Percentiles rank a stretch among this genome's conserved stretches.
These are phyloP conservation scores for Beauveria asiatica DNA, from an alignment of 2,329 filamentous ascomycete species.

Conservation along the genomic window DNA sequence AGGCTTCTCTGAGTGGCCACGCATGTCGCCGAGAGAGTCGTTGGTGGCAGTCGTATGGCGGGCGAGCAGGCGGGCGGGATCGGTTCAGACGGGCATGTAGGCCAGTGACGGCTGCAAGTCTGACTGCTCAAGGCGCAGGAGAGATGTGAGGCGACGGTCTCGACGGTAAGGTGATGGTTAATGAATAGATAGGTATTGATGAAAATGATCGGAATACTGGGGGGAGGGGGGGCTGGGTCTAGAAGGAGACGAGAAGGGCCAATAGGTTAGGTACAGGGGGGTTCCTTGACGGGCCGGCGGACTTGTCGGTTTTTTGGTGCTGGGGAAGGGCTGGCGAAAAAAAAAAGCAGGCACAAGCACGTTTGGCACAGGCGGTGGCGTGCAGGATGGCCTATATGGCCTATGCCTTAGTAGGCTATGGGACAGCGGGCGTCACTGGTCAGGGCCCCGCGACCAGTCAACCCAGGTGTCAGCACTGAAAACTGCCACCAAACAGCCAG, in stretches of 20 bases:
- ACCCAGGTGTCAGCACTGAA: neutral
- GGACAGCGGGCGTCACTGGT: neutral
- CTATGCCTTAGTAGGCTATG: no score
- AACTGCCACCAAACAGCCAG: neutral
- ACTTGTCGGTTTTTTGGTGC: neutral
- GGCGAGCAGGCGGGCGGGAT: neutral
- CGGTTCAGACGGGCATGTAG: neutral
- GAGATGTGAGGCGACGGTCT: neutral
- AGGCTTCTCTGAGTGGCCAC: slow-evolving; percentile 6
- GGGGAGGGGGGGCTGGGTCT: slow-evolving; percentile 1
- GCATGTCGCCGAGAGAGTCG: slow-evolving; percentile 1
- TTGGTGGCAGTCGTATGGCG: slow-evolving; percentile 3
- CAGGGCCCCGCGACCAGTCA: neutral
- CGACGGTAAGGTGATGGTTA: neutral
- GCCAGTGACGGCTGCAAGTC: neutral
- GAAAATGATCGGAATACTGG: neutral
- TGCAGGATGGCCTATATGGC: neutral
- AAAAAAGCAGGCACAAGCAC: neutral
- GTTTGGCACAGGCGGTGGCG: neutral
- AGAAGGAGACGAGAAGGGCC: neutral
- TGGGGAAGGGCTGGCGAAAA: neutral
- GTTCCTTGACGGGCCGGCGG: neutral
- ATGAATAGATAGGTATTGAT: slow-evolving; percentile 3
- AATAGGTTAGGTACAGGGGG: neutral
- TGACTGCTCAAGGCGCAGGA: neutral